phyloP scores from a whole-genome alignment of 345 rosid species.

The Arabidopsis arenosa region DNA sequence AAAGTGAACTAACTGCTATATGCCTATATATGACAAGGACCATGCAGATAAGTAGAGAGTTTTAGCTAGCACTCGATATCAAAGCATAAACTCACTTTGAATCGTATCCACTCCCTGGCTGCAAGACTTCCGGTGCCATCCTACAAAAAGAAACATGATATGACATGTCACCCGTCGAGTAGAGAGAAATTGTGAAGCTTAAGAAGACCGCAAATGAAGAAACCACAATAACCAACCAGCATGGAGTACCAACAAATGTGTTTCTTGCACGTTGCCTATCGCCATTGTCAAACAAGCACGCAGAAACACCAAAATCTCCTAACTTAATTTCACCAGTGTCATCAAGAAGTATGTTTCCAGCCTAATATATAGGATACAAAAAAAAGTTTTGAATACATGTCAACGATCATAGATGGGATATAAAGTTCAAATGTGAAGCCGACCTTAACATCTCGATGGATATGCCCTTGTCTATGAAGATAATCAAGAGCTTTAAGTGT shows the following conservation, averaged over 20 bases:
- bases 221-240: constrained; percentile 68
- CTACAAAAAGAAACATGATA: constrained; percentile 51
- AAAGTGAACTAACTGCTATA: not conserved
- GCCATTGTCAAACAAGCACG: constrained; percentile 92
- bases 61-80: not conserved
- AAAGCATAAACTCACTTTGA: constrained; percentile 66
- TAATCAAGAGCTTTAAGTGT: constrained; percentile 89
- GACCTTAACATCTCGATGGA: constrained; percentile 97
- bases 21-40: not conserved
- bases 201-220: constrained; percentile 5
- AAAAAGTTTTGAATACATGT: not conserved
- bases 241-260: constrained; percentile 99
- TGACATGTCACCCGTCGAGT: not conserved
- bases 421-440: not conserved
- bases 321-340: constrained; percentile 77
- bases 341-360: constrained; percentile 94
- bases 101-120: constrained; percentile 95
- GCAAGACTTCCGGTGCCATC: constrained; percentile 99
- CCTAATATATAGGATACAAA: constrained; percentile 54
- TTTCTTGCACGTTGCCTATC: constrained; percentile 97
- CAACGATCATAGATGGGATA: not conserved
- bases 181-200: constrained; percentile 15
- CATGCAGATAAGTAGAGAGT: constrained; percentile 20
- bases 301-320: constrained; percentile 98
- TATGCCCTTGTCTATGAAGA: constrained; percentile 98